Conservation (phyloP, 2,329 filamentous ascomycete species). For the Knufia fluminis region DNA sequence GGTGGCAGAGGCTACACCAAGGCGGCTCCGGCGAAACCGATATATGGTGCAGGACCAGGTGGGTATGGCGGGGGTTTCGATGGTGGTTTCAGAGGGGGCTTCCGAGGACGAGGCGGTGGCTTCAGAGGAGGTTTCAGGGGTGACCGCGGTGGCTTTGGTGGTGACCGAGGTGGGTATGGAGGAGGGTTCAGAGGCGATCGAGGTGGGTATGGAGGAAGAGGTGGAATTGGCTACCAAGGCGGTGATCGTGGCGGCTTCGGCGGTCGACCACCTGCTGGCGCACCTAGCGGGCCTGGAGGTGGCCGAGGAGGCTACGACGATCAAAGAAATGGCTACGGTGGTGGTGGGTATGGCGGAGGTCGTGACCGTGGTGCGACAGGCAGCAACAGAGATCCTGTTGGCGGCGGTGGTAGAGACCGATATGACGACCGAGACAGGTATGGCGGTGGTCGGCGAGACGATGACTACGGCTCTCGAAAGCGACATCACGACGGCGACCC, state of each 20-base stretch:
- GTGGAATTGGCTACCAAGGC: constrained; percentile 50
- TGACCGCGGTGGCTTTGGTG: constrained; percentile 28
- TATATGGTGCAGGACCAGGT: constrained; percentile 48
- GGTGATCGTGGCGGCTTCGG: constrained; percentile 43
- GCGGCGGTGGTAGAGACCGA: constrained; percentile 56
- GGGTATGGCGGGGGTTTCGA: constrained; percentile 47
- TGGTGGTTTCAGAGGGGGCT: constrained; percentile 31
- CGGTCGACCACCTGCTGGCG: constrained; percentile 38
- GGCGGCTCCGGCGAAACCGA: constrained; percentile 62
- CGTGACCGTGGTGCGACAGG: constrained; percentile 53
- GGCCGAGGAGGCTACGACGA: constrained; percentile 39
- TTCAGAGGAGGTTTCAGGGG: constrained; percentile 37
- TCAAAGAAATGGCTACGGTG: constrained; percentile 49
- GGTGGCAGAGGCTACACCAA: constrained; percentile 92
- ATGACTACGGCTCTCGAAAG: constrained; percentile 41
- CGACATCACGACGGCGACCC: constrained; percentile 40
- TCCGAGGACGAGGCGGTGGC: constrained; percentile 40
- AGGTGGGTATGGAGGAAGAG: constrained; percentile 30
- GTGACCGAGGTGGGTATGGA: constrained; percentile 28
- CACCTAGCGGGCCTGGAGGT: constrained; percentile 37
- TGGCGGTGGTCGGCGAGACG: constrained; percentile 35
- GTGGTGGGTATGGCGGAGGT: constrained; percentile 42
- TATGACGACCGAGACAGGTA: constrained; percentile 39
- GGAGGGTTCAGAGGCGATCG: constrained; percentile 27
- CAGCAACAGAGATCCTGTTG: constrained; percentile 77